Conservation (phyloP, 176 grass and related monocot genomes). For the Themeda triandra region DNA sequence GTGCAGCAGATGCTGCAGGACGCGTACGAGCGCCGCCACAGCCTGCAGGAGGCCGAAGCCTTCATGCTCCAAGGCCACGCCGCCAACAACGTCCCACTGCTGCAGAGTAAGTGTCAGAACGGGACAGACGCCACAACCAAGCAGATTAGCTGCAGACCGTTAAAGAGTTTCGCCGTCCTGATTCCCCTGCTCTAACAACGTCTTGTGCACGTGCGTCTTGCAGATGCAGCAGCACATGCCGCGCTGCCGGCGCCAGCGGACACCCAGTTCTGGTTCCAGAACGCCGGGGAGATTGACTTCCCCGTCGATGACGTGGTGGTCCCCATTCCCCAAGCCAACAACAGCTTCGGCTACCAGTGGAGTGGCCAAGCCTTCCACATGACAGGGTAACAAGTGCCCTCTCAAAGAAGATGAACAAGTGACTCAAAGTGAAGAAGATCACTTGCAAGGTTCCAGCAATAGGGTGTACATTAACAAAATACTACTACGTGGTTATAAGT, state of each 20-base stretch:
- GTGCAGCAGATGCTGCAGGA: constrained; percentile 27
- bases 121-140: background rate
- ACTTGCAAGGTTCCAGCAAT: background rate
- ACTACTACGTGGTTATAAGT: background rate
- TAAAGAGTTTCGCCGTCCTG: background rate
- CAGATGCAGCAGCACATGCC: constrained; percentile 39
- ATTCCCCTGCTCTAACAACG: constrained; percentile 10
- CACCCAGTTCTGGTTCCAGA: constrained; percentile 25
- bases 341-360: constrained; percentile 3
- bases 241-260: background rate
- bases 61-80: constrained; percentile 12
- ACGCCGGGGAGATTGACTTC: constrained; percentile 12
- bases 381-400: background rate
- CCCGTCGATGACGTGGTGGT: constrained; percentile 3
- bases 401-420: background rate
- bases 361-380: constrained; percentile 22
- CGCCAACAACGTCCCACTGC: constrained; percentile 26
- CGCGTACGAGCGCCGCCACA: constrained; percentile 47
- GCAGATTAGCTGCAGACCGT: background rate
- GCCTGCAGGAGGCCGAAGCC: constrained; percentile 38
- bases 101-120: constrained; percentile 44
- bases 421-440: background rate
- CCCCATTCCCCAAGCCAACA: background rate
- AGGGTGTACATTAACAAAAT: constrained; percentile 39
- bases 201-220: background rate